These are phyloP conservation scores for Blastocystis sp. DNA, from an alignment of 352 stramenopile genomes.

Conservation along the genomic window DNA sequence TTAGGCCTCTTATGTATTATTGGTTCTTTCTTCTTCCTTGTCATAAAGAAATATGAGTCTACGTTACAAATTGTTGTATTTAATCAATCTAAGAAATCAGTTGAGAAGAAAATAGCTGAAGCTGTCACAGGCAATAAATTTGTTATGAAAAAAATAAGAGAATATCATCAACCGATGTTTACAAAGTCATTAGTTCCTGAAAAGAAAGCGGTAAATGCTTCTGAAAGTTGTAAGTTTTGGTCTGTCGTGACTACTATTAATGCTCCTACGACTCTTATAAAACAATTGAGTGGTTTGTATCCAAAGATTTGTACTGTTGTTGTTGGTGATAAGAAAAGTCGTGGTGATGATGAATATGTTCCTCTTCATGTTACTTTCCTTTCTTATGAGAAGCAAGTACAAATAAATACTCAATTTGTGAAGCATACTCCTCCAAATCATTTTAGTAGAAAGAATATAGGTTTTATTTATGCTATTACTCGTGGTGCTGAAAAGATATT, in stretches of 20 bases:
- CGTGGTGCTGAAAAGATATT: constrained; percentile 31
- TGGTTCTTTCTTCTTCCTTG: too few species aligned
- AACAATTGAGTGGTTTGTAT: constrained; percentile 10
- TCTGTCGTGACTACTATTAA: constrained; percentile 22
- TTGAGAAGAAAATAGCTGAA: too few species aligned
- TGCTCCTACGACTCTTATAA: constrained; percentile 16
- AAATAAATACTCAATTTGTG: constrained; percentile 16
- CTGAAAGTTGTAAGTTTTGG: too few species aligned
- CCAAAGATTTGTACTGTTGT: constrained; percentile 20
- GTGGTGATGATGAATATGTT: constrained; percentile 8
- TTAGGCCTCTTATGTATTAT: too few species aligned
- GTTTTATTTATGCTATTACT: constrained; percentile 26
- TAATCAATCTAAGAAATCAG: too few species aligned
- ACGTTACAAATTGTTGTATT: too few species aligned
- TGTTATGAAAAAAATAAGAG: too few species aligned
- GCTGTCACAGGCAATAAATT: too few species aligned
- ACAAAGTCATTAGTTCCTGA: too few species aligned
- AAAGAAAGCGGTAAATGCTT: too few species aligned
- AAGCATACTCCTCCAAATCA: constrained; percentile 30
- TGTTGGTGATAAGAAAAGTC: constrained; percentile 30
- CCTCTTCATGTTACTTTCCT: constrained; percentile 12
- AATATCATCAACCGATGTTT: too few species aligned
- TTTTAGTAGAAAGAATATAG: constrained; percentile 33
- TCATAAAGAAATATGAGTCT: too few species aligned
- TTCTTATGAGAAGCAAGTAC: constrained; percentile 23